Evolutionary conservation across 2,329 filamentous ascomycete genomes (phyloP).

Genomic region (Aspergillus sp.): DNA sequence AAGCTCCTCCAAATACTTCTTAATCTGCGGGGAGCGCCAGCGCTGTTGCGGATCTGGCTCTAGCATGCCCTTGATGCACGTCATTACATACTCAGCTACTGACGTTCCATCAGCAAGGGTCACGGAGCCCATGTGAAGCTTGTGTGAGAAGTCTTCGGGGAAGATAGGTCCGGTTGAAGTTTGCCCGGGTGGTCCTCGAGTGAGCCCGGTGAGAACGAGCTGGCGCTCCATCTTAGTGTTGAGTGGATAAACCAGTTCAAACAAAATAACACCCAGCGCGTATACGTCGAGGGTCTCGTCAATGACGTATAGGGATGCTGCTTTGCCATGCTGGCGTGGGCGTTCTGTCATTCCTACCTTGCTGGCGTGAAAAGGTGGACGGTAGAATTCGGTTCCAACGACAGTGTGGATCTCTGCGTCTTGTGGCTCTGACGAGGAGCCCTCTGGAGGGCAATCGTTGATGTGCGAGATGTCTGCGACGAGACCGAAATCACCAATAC

Average conservation of each 20-base stretch:
- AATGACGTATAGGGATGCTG: slow-evolving; percentile 28
- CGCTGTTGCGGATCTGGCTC: slow-evolving; percentile 37
- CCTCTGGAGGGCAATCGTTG: slow-evolving; percentile 30
- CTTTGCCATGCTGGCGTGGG: slow-evolving; percentile 14
- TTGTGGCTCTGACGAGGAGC: slow-evolving; percentile 20
- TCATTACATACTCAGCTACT: slow-evolving; percentile 37
- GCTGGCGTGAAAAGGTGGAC: slow-evolving; percentile 46
- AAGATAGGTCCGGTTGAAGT: slow-evolving; percentile 24
- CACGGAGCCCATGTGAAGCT: slow-evolving; percentile 36
- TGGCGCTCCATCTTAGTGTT: slow-evolving; percentile 53
- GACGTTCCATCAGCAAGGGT: slow-evolving; percentile 28
- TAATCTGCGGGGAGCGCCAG: slow-evolving; percentile 43
- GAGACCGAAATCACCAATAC: slow-evolving; percentile 70
- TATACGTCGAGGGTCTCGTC: slow-evolving; percentile 63
- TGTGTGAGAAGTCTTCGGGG: slow-evolving; percentile 42
- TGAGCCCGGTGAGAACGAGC: slow-evolving; percentile 45
- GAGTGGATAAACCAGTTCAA: slow-evolving; percentile 63
- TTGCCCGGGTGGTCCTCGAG: slow-evolving; percentile 23
- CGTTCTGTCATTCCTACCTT: slow-evolving; percentile 2
- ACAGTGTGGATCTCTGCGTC: slow-evolving; percentile 40
- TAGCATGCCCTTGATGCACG: slow-evolving; percentile 47
- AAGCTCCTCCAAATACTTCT: slow-evolving; percentile 35
- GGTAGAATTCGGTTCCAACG: slow-evolving; percentile 65
- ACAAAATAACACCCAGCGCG: slow-evolving; percentile 62
- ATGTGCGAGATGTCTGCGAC: slow-evolving; percentile 57